Evolutionary conservation across 257 asterid species (phyloP).

Genomic region (Pogostemon cablin): DNA sequence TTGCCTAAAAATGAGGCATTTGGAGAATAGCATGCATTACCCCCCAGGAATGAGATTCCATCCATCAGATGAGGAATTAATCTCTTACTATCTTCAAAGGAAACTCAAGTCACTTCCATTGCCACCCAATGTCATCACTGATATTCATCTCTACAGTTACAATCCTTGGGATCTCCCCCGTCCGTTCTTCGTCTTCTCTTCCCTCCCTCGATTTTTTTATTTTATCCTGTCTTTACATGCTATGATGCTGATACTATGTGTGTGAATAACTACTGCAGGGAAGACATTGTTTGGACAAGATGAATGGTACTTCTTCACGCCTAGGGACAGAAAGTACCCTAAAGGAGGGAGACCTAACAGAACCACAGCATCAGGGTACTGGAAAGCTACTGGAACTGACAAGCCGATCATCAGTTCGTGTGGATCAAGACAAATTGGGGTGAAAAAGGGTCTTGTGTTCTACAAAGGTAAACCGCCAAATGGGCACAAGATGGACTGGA

Average conservation of each 20-base stretch:
- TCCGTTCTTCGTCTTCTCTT: constrained; percentile 30
- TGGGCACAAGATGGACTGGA: constrained; percentile 58
- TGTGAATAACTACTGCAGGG: constrained; percentile 34
- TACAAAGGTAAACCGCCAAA: constrained; percentile 60
- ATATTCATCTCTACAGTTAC: constrained; percentile 54
- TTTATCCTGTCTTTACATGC: too few species aligned
- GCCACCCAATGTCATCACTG: constrained; percentile 54
- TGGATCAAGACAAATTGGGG: constrained; percentile 58
- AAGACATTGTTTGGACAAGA: constrained; percentile 56
- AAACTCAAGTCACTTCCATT: constrained; percentile 54
- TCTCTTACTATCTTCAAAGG: constrained; percentile 51
- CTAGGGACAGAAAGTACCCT: constrained; percentile 67
- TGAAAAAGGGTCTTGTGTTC: constrained; percentile 61
- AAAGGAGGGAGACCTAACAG: constrained; percentile 71
- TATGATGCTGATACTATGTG: too few species aligned
- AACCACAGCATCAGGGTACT: constrained; percentile 56
- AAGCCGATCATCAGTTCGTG: constrained; percentile 45
- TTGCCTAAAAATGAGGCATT: not conserved
- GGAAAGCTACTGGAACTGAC: constrained; percentile 74
- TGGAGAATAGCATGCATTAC: constrained; percentile 31
- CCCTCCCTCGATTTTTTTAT: not conserved
- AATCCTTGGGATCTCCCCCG: constrained; percentile 79
- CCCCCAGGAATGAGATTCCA: constrained; percentile 73
- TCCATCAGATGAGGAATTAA: constrained; percentile 69
- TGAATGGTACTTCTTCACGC: constrained; percentile 71